Evolutionary conservation across 441 rosid species (phyloP).

Genomic region (Gossypium schwendimanii): DNA sequence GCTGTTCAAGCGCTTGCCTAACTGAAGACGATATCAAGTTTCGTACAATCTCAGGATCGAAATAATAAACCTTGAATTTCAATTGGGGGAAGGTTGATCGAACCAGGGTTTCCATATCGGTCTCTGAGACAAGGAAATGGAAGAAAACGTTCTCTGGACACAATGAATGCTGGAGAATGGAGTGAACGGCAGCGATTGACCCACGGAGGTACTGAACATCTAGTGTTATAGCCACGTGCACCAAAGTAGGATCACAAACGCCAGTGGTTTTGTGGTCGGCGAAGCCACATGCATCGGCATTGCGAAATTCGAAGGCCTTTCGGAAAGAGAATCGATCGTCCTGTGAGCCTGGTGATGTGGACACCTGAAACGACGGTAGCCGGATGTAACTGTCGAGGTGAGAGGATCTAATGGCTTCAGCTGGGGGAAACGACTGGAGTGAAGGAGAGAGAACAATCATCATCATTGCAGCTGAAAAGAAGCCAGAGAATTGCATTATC

Average conservation of each 20-base stretch:
- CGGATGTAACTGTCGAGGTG: slow-evolving; percentile 28
- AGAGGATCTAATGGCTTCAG: slow-evolving; percentile 59
- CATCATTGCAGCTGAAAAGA: slow-evolving; percentile 55
- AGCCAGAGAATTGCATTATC: slow-evolving; percentile 51
- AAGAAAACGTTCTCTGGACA: slow-evolving; percentile 69
- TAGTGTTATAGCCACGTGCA: slow-evolving; percentile 70
- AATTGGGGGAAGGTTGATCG: slow-evolving; percentile 60
- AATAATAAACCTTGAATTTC: slow-evolving; percentile 59
- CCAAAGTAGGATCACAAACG: slow-evolving; percentile 54
- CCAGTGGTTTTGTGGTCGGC: slow-evolving; percentile 13
- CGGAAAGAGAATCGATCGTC: slow-evolving; percentile 37
- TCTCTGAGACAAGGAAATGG: slow-evolving; percentile 58
- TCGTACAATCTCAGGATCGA: slow-evolving; percentile 56
- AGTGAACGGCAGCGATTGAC: slow-evolving; percentile 68
- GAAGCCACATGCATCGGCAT: slow-evolving; percentile 56
- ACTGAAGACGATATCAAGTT: slow-evolving; percentile 60
- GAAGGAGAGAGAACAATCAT: slow-evolving; percentile 60
- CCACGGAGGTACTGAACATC: slow-evolving; percentile 66
- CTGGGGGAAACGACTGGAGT: slow-evolving; percentile 62
- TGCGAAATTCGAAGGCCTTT: slow-evolving; percentile 41
- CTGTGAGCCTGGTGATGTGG: background rate
- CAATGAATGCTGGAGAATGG: slow-evolving; percentile 49
- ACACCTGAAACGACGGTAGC: slow-evolving; percentile 7
- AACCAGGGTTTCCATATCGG: slow-evolving; percentile 45
- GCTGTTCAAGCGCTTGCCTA: slow-evolving; percentile 73